Evolutionary conservation across 208 protist genomes (phyloP), one percentile per base, ranked within the genome.

Genomic region (Eutreptiella sp.): DNA sequence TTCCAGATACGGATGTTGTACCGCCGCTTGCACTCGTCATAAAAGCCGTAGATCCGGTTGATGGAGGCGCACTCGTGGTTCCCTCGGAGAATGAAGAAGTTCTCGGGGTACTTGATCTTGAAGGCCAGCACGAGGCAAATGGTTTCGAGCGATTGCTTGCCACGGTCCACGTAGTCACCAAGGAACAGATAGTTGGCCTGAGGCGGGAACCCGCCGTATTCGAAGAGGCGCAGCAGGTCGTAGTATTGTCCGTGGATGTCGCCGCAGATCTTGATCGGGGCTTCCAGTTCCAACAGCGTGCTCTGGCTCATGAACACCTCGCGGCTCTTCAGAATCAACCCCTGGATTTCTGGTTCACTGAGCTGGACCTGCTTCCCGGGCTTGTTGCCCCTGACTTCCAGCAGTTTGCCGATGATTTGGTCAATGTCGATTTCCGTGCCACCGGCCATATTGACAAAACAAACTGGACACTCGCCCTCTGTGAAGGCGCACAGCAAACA

Each of bases 11-110:
- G 90, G 47, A 86, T 79, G 62, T 78, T 89, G 60, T 90, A 94
- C 27, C 86, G 65, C 27, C 77, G 76, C 53, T 88, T 89, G 72
- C 94, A 99, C 75, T 99, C 97, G 43, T 98, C 92, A 46, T 99
- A 96, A 74, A 99, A 99, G 38, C 97, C 97, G 74, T 99, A 99
- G 63, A 99, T 93, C 46, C 94, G 74, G 67, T 99, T 99, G 50
- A 98, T 98, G 19, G 87, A 88, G 4, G 85, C 75, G 72, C 89
- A 97, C 78, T 99, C 97, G 75, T 99, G 97, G 76, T 99, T 99
- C 32, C 97, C 97, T 33, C 97, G 81, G 2, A 99, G 76, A 24
- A 99, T 79, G 66, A 98, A 98, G 53, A 99, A 96, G 47, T 94
- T 97, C 41, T 95, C 76, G 16, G 94, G 94, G 45, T 94, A 97